Evolutionary conservation across 108 stramenopile species (phyloP), one percentile per base, ranked within the genome.

Genomic region (Pseudonitzschia delicatissima): DNA sequence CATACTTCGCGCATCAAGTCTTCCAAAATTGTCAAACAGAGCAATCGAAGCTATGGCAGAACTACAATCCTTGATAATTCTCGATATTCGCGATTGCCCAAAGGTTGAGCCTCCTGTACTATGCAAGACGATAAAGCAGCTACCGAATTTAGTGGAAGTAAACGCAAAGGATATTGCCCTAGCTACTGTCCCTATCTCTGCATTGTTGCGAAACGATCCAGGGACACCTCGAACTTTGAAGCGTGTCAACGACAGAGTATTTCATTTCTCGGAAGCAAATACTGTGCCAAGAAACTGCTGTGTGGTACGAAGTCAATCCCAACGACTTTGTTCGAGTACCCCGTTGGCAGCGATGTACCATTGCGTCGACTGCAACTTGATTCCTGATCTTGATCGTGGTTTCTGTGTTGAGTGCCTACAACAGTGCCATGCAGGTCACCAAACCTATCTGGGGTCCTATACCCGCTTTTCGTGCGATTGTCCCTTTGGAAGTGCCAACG

Each of bases 401-500:
- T 65, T 76, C 27, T 76, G 75, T 52, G 49, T 51, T 15, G 33
- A 36, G 27, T 76, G 75, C 48, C 33, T 59, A 28, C 37, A 25
- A 25, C 27, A 47, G 20, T 76, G 75, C 28, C 75, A 76, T 40
- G 23, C 20, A 42, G 55, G 33, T 7, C 75, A 76, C 45, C n/a
- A 40, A 29, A 76, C 75, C 33, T 76, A 49, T 52, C 48, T 76
- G 1, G 75, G 75, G 31, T 64, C 69, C 7, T 71, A 18, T 17
- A 44, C 64, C 6, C 69, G 69, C 11, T 76, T 76, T 26, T 76
- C 69, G 49, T 76, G 75, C 59, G 75, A 76, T 51, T 76, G 75
- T 49, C 65, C 75, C 5, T 76, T 76, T 47, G 61, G 35, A 17
- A 0, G 40, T 42, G 53, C 18, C 12, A 23, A 48, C 47, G 47